Percentiles rank a stretch among this genome's conserved stretches.
Conservation (phyloP, 176 grass and related monocot genomes). For the Ananas comosus region DNA sequence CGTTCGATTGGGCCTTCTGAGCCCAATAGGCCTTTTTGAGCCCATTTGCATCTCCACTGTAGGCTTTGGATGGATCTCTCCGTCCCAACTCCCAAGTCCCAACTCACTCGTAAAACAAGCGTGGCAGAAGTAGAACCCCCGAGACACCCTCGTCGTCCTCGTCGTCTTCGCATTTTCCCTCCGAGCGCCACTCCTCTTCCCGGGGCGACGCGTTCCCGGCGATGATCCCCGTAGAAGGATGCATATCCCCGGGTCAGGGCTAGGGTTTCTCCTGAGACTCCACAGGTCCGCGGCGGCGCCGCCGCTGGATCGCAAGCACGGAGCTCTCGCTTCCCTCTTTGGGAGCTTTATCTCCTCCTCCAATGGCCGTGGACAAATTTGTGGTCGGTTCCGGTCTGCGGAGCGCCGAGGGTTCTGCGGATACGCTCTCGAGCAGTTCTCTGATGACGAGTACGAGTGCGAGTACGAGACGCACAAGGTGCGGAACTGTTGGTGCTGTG, state of each 20-base stretch:
- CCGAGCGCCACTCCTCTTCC: not conserved
- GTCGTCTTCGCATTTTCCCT: not conserved
- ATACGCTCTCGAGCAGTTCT: conserved; percentile 79
- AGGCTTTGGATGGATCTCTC: no score
- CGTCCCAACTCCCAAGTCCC: no score
- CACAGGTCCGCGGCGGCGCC: conserved; percentile 21
- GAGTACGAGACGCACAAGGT: conserved; percentile 84
- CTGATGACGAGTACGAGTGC: conserved; percentile 89
- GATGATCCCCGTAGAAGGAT: conserved; percentile 20
- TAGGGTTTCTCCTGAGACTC: conserved; percentile 10
- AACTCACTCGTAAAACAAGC: no score
- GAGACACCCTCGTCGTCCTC: not conserved
- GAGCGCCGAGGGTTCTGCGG: conserved; percentile 20
- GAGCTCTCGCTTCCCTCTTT: conserved; percentile 19
- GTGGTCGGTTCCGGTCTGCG: conserved; percentile 14
- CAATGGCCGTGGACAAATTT: conserved; percentile 1
- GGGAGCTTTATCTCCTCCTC: conserved; percentile 14
- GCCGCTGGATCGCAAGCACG: conserved; percentile 15
- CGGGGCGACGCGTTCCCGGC: not conserved
- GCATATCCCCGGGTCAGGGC: not conserved
- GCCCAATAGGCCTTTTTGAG: not conserved
- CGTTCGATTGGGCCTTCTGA: no score
- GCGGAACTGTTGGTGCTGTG: not conserved
- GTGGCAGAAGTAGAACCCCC: no score
- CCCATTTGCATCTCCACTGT: not conserved